Evolutionary conservation across 176 grass and related monocot genomes (phyloP), one percentile per base, ranked within the genome.

Genomic region (Cenchrus americanus): DNA sequence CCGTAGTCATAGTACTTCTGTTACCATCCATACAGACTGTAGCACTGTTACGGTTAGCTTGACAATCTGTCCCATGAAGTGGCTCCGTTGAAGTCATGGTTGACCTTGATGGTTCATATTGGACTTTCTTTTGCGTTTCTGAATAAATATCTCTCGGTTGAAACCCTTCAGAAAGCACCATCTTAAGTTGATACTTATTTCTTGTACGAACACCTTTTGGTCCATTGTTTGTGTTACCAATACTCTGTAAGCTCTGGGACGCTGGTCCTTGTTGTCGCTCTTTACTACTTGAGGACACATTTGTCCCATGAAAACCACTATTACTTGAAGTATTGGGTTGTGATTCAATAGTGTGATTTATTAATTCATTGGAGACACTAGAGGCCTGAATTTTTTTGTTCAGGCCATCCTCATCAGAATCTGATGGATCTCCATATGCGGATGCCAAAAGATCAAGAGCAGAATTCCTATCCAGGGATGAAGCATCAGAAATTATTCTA

Each of bases 371-470:
- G 32, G 66, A 70, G 73, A 78, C 59, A 83, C 44, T 73, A 53
- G 54, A 66, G 12, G 44, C 30, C 53, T 75, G 26, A 66, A 5
- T 37, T 48, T 82, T 69, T 88, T 86, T 69, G 75, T 71, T 49
- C 61, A 9, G 23, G 81, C 82, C 78, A 89, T 95, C 82, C 69
- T 95, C 77, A 60, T 89, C 86, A 78, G 94, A 82, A 65, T 92
- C 86, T 71, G 93, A 90, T 75, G 46, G 72, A 87, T 87, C 87
- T 43, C 57, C 91, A 85, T 94, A 90, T 52, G 74, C 82, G 82
- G 91, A 89, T 40, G 81, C 96, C 80, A 99, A 88, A 79, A 90
- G 87, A 89, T 92, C 97, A 87, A 92, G 97, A 75, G 89, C 91
- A 87, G 97, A 94, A 76, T 46, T 78, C 60, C 80, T 55, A 76